Conservation (phyloP, 1,284 basidiomycete genomes). For the Rhodotorula sp. region DNA sequence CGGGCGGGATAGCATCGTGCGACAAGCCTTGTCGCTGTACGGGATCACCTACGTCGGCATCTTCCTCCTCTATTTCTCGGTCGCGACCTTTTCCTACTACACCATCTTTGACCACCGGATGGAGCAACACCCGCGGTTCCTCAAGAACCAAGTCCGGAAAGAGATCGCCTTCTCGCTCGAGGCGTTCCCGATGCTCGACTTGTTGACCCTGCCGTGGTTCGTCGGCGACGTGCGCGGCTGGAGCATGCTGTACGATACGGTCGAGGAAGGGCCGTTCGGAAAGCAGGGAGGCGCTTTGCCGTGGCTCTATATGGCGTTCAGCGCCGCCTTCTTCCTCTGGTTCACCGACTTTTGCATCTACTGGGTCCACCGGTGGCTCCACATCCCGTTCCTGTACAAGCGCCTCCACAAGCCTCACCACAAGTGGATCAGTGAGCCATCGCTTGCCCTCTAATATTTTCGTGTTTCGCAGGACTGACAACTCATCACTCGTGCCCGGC, state of each 20-base stretch:
- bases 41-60: slow-evolving; percentile 68
- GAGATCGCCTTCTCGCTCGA: slow-evolving; percentile 77
- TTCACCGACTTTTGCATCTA: slow-evolving; percentile 93
- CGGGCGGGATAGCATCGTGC: slow-evolving; percentile 72
- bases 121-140: slow-evolving; percentile 90
- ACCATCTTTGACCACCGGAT: slow-evolving; percentile 91
- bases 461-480: no score
- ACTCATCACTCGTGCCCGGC: slow-evolving; percentile 5
- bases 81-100: slow-evolving; percentile 78
- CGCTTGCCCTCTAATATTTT: neutral
- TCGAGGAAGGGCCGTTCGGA: slow-evolving; percentile 56
- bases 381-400: slow-evolving; percentile 86
- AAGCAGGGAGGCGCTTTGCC: slow-evolving; percentile 56
- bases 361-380: slow-evolving; percentile 89
- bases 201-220: slow-evolving; percentile 92
- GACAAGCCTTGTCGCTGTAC: slow-evolving; percentile 75
- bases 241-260: slow-evolving; percentile 72
- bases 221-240: slow-evolving; percentile 85
- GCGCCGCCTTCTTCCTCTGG: slow-evolving; percentile 62
- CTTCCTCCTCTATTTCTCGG: slow-evolving; percentile 65
- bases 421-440: slow-evolving; percentile 85
- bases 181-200: slow-evolving; percentile 65
- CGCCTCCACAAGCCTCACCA: slow-evolving; percentile 71
- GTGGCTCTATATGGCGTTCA: slow-evolving; percentile 50
- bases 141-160: slow-evolving; percentile 77